These are phyloP conservation scores for Gymnopilus junonius DNA, from an alignment of 768 basidiomycete genomes.

Conservation along the genomic window DNA sequence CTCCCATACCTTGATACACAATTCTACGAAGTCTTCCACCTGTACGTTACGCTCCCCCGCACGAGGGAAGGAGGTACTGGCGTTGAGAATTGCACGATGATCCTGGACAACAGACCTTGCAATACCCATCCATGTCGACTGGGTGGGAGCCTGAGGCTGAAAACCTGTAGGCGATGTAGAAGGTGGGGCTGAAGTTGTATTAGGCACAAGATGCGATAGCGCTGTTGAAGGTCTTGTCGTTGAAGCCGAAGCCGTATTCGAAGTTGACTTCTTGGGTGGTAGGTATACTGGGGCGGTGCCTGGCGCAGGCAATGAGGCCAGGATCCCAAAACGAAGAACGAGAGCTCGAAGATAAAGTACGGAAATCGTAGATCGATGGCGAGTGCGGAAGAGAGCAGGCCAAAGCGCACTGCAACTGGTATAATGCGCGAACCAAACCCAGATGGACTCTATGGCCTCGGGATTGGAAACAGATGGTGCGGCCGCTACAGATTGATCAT, in stretches of 20 bases:
- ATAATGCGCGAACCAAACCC: conserved; percentile 68
- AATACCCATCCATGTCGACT: conserved; percentile 61
- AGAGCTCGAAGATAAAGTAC: conserved; percentile 78
- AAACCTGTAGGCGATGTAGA: conserved; percentile 27
- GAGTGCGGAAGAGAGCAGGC: conserved; percentile 80
- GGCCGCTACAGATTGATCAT: conserved; percentile 18
- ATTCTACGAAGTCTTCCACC: conserved; percentile 84
- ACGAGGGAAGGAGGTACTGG: conserved; percentile 75
- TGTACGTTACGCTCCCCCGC: conserved; percentile 79
- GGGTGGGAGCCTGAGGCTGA: conserved; percentile 25
- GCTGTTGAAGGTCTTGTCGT: conserved; percentile 2
- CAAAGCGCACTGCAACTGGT: conserved; percentile 65
- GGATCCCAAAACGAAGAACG: conserved; percentile 48
- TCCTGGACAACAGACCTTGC: conserved; percentile 72
- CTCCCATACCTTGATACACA: conserved; percentile 85
- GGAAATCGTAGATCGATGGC: conserved; percentile 72
- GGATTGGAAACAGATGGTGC: conserved; percentile 11
- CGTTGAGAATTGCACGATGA: conserved; percentile 69
- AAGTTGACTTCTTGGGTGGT: conserved; percentile 2
- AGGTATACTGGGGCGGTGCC: conserved; percentile 9
- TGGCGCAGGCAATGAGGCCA: conserved; percentile 16
- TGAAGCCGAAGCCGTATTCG: neutral
- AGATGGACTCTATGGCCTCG: conserved; percentile 42
- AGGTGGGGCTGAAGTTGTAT: neutral
- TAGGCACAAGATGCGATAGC: neutral